Evolutionary conservation across 495 filamentous ascomycete genomes (phyloP), one percentile per base, ranked within the genome.

Genomic region (Staphylotrichum tortipilum): DNA sequence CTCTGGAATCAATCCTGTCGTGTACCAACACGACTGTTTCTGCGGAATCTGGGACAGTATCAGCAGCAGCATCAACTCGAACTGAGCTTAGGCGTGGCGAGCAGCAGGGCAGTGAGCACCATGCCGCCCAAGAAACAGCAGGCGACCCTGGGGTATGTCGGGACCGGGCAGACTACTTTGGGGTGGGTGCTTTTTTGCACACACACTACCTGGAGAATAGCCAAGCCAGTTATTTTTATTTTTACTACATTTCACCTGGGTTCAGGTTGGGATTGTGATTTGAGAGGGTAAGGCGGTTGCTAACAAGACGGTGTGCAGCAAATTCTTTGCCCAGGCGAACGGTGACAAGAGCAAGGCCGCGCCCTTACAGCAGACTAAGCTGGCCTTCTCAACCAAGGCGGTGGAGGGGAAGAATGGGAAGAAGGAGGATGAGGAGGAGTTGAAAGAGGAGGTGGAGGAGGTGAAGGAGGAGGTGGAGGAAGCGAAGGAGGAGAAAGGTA

Each of bases 121-220:
- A 78, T 78, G 77, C 59, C 75, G 53, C 70, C 74, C 14, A 95
- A 89, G n/a, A n/a, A n/a, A n/a, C n/a, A n/a, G 64, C 91, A 97
- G 75, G 80, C 85, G 59, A 95, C 89, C 8, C 67, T 97, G 62
- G 88, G 88, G 91, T 97, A 95, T 74, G 91, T 94, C 38, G 83
- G 78, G 65, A 73, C 82, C 49, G 75, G 79, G 45, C 89, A 95
- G 71, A 77, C 79, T 58, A 94, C 85, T 48, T 71, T 95, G 63
- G 81, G 86, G 90, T 94, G 79, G 74, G 87, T 82, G n/a, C 34
- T 1, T 22, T 28, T 7, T n/a, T n/a, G n/a, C n/a, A n/a, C n/a
- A n/a, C n/a, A 29, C 15, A 48, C 24, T 35, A 30, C 15, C 45
- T n/a, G 8, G 4, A 10, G 7, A 8, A 10, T 28, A 7, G 22